phyloP scores from a whole-genome alignment of 495 filamentous ascomycete species.

The Viridothelium virens region DNA sequence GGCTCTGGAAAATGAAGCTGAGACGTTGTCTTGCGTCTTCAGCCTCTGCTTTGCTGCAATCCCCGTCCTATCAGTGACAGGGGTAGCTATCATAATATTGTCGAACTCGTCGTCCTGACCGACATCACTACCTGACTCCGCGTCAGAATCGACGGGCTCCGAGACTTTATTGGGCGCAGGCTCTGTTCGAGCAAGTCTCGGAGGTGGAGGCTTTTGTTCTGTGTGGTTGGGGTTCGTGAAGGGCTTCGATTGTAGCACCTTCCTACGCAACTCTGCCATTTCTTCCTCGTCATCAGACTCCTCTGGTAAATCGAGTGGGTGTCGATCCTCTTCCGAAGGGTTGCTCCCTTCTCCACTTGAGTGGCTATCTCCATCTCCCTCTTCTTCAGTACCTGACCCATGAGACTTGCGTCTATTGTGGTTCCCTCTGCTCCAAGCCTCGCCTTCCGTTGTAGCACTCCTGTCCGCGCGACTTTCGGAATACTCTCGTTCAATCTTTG shows the following conservation, averaged over 20 bases:
- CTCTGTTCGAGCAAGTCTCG: constrained; percentile 43
- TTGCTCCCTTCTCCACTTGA: constrained; percentile 39
- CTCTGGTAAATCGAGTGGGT: constrained; percentile 66
- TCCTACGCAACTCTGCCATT: constrained; percentile 82
- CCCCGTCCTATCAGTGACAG: constrained; percentile 73
- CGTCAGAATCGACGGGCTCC: constrained; percentile 53
- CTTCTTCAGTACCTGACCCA: constrained; percentile 45
- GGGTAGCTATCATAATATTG: constrained; percentile 82
- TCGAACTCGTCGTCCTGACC: constrained; percentile 54
- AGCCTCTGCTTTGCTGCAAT: constrained; percentile 53
- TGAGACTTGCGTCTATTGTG: constrained; percentile 58
- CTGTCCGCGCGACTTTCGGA: constrained; percentile 62
- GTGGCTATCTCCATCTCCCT: constrained; percentile 27
- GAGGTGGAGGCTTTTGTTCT: constrained; percentile 46
- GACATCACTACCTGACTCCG: constrained; percentile 47
- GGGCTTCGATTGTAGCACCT: constrained; percentile 75
- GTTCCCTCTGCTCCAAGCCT: constrained; percentile 82
- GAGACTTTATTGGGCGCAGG: not conserved
- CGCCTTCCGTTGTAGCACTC: constrained; percentile 49
- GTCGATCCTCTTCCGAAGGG: constrained; percentile 40
- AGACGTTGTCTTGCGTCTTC: constrained; percentile 39
- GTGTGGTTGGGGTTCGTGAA: constrained; percentile 59
- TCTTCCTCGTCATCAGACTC: constrained; percentile 77
- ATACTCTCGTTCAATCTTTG: constrained; percentile 83
- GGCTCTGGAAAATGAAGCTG: constrained; percentile 56